A percentile compares a stretch with the other conserved stretches of the same genome.
phyloP scores from a whole-genome alignment of 2,329 filamentous ascomycete species.

The Pseudogymnoascus sp. region DNA sequence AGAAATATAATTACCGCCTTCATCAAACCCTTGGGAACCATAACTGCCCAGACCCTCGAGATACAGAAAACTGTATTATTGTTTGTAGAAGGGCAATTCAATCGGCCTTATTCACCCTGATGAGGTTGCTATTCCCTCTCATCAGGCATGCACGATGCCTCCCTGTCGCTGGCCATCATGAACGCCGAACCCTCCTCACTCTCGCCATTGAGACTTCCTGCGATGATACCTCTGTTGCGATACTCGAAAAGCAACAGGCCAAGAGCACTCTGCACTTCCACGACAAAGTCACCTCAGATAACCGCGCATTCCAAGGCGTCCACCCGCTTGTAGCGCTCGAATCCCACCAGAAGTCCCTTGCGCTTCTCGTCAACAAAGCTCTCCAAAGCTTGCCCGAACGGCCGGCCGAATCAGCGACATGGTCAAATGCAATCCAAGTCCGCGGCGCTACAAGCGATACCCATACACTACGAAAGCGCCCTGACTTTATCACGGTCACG shows the following conservation, averaged over 20 bases:
- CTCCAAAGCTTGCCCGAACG: slow-evolving; percentile 40
- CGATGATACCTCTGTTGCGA: slow-evolving; percentile 85
- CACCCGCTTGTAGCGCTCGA: slow-evolving; percentile 67
- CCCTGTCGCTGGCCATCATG: slow-evolving; percentile 7
- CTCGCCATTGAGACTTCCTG: slow-evolving; percentile 79
- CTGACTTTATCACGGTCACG: slow-evolving; percentile 83
- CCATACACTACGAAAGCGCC: slow-evolving; percentile 37
- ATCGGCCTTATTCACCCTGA: slow-evolving; percentile 18
- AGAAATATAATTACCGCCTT: not conserved
- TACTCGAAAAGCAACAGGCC: slow-evolving; percentile 52
- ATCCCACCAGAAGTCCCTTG: slow-evolving; percentile 66
- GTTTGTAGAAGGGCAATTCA: not conserved
- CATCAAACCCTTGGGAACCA: not conserved
- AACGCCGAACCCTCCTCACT: slow-evolving; percentile 38
- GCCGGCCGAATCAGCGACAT: slow-evolving; percentile 14
- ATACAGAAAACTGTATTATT: not conserved
- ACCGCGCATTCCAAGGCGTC: slow-evolving; percentile 65
- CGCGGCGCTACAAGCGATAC: slow-evolving; percentile 11
- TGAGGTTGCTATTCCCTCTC: slow-evolving; percentile 23
- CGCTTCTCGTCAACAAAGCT: slow-evolving; percentile 57
- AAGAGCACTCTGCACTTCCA: slow-evolving; percentile 59
- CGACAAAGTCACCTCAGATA: slow-evolving; percentile 73
- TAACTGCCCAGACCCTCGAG: not conserved
- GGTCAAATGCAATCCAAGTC: slow-evolving; percentile 13
- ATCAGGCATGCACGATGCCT: slow-evolving; percentile 17